These are phyloP conservation scores for Golubevia sp. DNA, from an alignment of 1,284 basidiomycete genomes.

Conservation along the genomic window DNA sequence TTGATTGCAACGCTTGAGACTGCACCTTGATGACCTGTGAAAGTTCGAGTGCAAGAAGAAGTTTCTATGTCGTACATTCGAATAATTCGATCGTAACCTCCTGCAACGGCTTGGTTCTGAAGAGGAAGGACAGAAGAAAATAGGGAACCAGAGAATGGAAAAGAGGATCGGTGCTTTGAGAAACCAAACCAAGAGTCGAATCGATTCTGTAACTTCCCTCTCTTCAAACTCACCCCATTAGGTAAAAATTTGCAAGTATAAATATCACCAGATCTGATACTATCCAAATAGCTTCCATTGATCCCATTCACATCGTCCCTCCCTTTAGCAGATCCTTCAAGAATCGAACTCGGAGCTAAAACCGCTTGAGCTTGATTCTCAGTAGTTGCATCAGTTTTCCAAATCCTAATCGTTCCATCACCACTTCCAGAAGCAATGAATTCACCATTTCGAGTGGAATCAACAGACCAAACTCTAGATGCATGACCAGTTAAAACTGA, in stretches of 20 bases:
- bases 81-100: slow-evolving; percentile 65
- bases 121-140: not conserved
- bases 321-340: too few relatives aligned
- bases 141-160: not conserved
- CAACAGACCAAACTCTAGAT: slow-evolving; percentile 64
- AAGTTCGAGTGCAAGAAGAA: slow-evolving; percentile 63
- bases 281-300: not conserved
- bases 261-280: slow-evolving; percentile 61
- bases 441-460: slow-evolving; percentile 42
- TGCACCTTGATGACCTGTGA: slow-evolving; percentile 64
- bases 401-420: slow-evolving; percentile 64
- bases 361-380: slow-evolving; percentile 39
- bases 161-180: not conserved
- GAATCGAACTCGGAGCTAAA: slow-evolving; percentile 33
- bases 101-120: slow-evolving; percentile 62
- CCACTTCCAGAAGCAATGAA: slow-evolving; percentile 62
- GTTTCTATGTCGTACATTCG: slow-evolving; percentile 64
- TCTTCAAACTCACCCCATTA: slow-evolving; percentile 25
- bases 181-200: not conserved
- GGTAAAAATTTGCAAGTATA: slow-evolving; percentile 64
- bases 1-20: slow-evolving; percentile 64
- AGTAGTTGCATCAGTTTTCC: slow-evolving; percentile 51
- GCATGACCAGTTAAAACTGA: slow-evolving; percentile 61
- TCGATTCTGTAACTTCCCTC: slow-evolving; percentile 17
- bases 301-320: not conserved